A percentile compares a stretch with the other conserved stretches of the same genome.
These are phyloP conservation scores for Steccherinum ochraceum DNA, from an alignment of 768 basidiomycete genomes.

Conservation along the genomic window DNA sequence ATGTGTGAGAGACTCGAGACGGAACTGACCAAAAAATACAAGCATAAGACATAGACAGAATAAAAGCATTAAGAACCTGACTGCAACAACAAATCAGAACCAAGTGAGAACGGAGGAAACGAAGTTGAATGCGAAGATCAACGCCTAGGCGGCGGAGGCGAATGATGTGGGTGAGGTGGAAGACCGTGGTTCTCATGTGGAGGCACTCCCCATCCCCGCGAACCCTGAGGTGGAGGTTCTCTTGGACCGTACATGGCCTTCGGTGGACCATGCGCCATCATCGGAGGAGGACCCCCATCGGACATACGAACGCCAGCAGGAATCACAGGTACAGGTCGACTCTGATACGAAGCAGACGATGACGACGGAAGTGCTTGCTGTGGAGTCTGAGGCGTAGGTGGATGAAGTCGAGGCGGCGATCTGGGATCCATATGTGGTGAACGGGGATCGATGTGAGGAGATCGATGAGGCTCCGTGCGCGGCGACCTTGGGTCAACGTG, in stretches of 20 bases:
- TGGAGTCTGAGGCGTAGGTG: background rate
- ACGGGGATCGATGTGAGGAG: background rate
- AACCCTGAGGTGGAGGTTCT: background rate
- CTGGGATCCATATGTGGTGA: background rate
- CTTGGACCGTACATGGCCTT: background rate
- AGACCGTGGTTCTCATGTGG: background rate
- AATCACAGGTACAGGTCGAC: background rate
- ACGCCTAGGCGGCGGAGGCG: background rate
- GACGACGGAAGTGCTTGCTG: too few species aligned
- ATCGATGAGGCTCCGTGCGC: background rate
- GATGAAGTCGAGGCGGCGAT: background rate
- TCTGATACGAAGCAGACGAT: too few species aligned
- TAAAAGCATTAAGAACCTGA: background rate
- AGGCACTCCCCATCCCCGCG: background rate
- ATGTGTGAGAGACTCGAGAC: too few species aligned
- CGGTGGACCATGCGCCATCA: background rate
- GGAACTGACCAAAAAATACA: slow-evolving; percentile 4
- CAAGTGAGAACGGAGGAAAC: background rate
- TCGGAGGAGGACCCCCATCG: background rate
- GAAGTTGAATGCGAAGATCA: background rate
- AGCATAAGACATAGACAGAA: background rate
- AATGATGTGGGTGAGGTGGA: background rate
- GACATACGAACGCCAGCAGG: background rate
- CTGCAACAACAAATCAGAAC: background rate
- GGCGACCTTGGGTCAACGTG: slow-evolving; percentile 13